Evolutionary conservation across 1,284 basidiomycete species (phyloP).

Genomic region (Trichosporon sp.): DNA sequence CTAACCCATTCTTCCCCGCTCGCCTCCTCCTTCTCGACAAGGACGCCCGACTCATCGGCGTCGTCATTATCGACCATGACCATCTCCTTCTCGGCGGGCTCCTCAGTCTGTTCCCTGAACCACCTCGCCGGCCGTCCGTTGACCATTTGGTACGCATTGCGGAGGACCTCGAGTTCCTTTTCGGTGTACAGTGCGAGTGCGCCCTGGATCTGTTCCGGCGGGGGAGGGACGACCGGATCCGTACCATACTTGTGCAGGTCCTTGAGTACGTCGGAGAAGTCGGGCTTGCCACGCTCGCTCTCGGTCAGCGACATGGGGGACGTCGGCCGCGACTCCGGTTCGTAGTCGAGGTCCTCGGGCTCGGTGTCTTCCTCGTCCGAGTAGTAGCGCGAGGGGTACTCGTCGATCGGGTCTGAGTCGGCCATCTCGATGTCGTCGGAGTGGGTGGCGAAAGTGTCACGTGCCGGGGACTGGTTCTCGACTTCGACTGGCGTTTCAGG

Average conservation of each 20-base stretch:
- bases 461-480: constrained; percentile 4
- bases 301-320: constrained; percentile 12
- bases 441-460: neutral
- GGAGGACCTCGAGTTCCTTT: constrained; percentile 1
- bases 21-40: neutral
- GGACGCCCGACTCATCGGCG: neutral
- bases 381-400: constrained; percentile 2
- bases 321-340: neutral
- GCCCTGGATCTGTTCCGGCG: constrained; percentile 8
- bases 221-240: neutral
- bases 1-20: constrained; percentile 10
- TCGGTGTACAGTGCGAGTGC: constrained; percentile 15
- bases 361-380: constrained; percentile 14
- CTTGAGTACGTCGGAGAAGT: constrained; percentile 3
- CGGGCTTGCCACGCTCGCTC: constrained; percentile 9
- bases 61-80: neutral
- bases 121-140: neutral
- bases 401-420: neutral
- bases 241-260: constrained; percentile 15
- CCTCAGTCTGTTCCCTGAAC: neutral
- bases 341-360: constrained; percentile 8
- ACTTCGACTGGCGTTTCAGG: neutral
- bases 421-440: neutral
- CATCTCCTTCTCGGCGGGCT: neutral
- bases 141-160: neutral